A percentile compares a stretch with the other conserved stretches of the same genome.
Evolutionary conservation across 371 early-diverging fungal species (phyloP).

Genomic region (Rhizoclosmatium hyalinum): DNA sequence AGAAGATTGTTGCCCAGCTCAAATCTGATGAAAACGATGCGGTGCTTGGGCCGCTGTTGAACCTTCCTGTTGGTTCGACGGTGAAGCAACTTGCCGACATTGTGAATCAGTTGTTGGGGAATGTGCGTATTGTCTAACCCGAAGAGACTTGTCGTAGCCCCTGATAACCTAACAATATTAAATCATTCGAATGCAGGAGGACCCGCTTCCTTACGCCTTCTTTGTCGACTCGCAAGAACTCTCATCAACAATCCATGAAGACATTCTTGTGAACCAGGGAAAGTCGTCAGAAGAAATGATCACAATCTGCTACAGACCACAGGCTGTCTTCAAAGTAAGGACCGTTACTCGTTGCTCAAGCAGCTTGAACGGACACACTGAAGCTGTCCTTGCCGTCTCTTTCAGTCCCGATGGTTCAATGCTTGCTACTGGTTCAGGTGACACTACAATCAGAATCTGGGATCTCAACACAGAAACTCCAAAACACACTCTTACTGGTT

Average conservation of each 20-base stretch:
- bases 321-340: slow-evolving; percentile 92
- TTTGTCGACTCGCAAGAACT: slow-evolving; percentile 87
- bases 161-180: background rate
- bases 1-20: slow-evolving; percentile 64
- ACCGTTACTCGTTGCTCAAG: slow-evolving; percentile 90
- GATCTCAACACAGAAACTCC: slow-evolving; percentile 96
- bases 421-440: slow-evolving; percentile 92
- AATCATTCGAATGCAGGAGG: slow-evolving; percentile 50
- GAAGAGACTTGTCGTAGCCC: background rate
- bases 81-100: slow-evolving; percentile 86
- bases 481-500: slow-evolving; percentile 60
- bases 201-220: slow-evolving; percentile 91
- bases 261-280: slow-evolving; percentile 73
- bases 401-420: slow-evolving; percentile 93
- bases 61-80: slow-evolving; percentile 82
- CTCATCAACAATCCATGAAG: slow-evolving; percentile 70
- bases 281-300: slow-evolving; percentile 82
- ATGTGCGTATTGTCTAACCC: slow-evolving; percentile 55
- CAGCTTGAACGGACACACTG: slow-evolving; percentile 89
- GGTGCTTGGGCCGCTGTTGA: slow-evolving; percentile 81
- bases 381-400: slow-evolving; percentile 85
- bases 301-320: slow-evolving; percentile 89
- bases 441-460: slow-evolving; percentile 96
- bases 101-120: slow-evolving; percentile 86
- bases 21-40: slow-evolving; percentile 78